Base-by-base conservation (phyloP, 352 stramenopile genomes). In the Globisporangium echinulatum region DNA sequence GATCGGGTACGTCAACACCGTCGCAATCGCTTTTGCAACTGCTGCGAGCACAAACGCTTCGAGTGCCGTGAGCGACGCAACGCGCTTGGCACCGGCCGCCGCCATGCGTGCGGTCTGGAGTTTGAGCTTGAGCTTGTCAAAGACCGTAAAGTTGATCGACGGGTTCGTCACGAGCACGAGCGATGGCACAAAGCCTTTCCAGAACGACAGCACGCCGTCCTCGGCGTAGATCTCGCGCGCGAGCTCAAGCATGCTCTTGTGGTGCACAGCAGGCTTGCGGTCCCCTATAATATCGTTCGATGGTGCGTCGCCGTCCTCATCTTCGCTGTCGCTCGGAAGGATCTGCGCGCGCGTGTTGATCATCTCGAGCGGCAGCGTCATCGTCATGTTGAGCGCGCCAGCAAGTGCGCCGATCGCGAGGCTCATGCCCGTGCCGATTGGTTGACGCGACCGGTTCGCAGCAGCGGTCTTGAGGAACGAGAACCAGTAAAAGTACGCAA, bases 131-230 rank as follows among this genome's bases (percentile, higher is more conserved):
- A 96, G 71, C 56, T 80, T 80, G 68, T 96, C 85, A 51, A 94
- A 96, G 50, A 92, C 75, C 15, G 87, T 94, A 62, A 90, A 96
- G 70, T 95, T 94, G 67, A 96, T 96, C 39, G 85, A 89, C 37
- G 87, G 87, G 66, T 96, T 96, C 67, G 72, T 90, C 19, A 91
- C 86, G 52, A 96, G 78, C 61, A 96, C 77, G 37, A 96, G 68
- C n/a, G 85, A 93, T 52, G 87, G 85, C 19, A 94, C 66, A 57
- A 88, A 91, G n/a, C 87, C 87, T 47, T 92, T 90, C 87, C 87
- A 96, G 64, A 96, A 93, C 11, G 85, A 85, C 44, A 75, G 58
- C 13, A 90, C 58, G 6, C 82, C 82, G 55, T 89, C 67, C 53
- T 91, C 80, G 17, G 71, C 73, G 64, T 88, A 90, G 51, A 92